Conservation (phyloP, 306 rosid species). For the Prinsepia uniflora region DNA sequence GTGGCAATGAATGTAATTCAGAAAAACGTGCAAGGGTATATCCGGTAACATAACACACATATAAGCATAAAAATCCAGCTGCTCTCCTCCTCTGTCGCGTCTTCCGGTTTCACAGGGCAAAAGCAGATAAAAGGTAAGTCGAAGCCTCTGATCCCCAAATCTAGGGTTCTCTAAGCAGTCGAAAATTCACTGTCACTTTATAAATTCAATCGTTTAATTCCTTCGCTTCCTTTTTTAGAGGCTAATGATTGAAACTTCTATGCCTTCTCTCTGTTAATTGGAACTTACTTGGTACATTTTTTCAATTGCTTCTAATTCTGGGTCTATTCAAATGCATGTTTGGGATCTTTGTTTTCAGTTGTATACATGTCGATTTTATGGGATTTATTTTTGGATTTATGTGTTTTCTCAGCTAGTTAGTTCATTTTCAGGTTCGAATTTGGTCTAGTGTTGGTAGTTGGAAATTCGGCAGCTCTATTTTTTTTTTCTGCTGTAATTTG, state of each 20-base stretch:
- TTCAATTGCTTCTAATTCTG: not conserved
- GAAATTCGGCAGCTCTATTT: not conserved
- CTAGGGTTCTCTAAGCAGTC: constrained; percentile 46
- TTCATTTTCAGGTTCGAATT: constrained; percentile 13
- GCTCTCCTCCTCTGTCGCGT: constrained; percentile 25
- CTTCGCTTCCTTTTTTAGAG: constrained; percentile 12
- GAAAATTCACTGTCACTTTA: constrained; percentile 12
- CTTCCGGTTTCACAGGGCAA: constrained; percentile 45
- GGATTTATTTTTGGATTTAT: not conserved
- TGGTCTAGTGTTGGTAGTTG: constrained; percentile 9
- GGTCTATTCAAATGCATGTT: constrained; percentile 1
- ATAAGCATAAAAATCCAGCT: not conserved
- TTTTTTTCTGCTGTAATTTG: not conserved
- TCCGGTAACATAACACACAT: not conserved
- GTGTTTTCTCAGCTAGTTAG: constrained; percentile 11
- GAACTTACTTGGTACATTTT: not conserved
- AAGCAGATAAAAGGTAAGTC: constrained; percentile 44
- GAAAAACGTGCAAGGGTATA: constrained; percentile 16
- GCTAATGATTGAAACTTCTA: constrained; percentile 6
- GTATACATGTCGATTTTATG: not conserved
- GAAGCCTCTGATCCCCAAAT: constrained; percentile 63
- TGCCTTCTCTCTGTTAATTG: constrained; percentile 9
- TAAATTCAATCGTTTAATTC: not conserved
- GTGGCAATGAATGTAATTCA: constrained; percentile 37
- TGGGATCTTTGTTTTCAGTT: constrained; percentile 31